Conservation (phyloP, 2,329 filamentous ascomycete genomes). For the Epichloe sibirici region DNA sequence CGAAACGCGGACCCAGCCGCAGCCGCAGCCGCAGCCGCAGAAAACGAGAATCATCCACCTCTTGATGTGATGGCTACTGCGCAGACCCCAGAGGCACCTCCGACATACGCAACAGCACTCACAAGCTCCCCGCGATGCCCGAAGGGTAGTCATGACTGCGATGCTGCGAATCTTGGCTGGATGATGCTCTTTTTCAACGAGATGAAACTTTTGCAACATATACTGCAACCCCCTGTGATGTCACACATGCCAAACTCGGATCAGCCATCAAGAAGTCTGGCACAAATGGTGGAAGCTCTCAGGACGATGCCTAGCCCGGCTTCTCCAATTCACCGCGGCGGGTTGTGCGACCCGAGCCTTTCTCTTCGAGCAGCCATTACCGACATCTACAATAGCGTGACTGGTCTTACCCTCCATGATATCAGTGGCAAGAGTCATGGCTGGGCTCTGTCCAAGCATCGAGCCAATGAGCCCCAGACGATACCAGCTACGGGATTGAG, state of each 20-base stretch:
- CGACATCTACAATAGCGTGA: conserved; percentile 39
- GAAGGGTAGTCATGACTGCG: conserved; percentile 36
- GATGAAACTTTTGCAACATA: conserved; percentile 29
- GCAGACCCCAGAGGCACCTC: conserved; percentile 8
- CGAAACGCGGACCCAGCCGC: conserved; percentile 9
- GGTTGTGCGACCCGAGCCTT: conserved; percentile 37
- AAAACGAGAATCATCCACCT: conserved; percentile 10
- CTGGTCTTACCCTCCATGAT: conserved; percentile 35
- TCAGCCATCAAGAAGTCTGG: conserved; percentile 27
- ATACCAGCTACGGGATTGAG: conserved; percentile 16
- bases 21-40: neutral
- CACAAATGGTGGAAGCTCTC: conserved; percentile 31
- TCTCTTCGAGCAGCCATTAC: conserved; percentile 33
- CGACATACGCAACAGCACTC: conserved; percentile 13
- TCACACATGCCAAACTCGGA: conserved; percentile 13
- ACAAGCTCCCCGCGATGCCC: conserved; percentile 34
- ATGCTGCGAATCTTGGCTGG: conserved; percentile 42
- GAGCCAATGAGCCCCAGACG: conserved; percentile 22
- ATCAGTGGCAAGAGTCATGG: conserved; percentile 35
- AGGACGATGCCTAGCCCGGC: conserved; percentile 32
- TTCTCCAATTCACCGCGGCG: conserved; percentile 25
- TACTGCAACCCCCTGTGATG: conserved; percentile 22
- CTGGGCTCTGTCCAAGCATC: conserved; percentile 34
- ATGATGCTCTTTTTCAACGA: conserved; percentile 39
- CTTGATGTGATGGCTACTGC: conserved; percentile 12